Percentiles rank a stretch among this genome's conserved stretches.
Conservation (phyloP, 352 stramenopile genomes). For the Phytophthora tubulina region DNA sequence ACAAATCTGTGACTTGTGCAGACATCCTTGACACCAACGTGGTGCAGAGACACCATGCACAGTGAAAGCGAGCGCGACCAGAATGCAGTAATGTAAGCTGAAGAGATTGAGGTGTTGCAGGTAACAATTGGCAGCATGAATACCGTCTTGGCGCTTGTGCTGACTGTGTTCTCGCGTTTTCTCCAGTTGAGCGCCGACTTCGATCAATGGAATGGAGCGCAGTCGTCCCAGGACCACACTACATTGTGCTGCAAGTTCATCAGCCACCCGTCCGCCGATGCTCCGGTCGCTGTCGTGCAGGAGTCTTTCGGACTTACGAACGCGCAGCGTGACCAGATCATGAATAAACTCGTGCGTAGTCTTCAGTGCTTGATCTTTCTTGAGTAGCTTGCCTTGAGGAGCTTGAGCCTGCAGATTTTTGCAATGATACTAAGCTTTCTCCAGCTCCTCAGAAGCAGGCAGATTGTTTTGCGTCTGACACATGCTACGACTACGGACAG, state of each 20-base stretch:
- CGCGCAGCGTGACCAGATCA: constrained; percentile 31
- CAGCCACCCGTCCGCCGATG: constrained; percentile 54
- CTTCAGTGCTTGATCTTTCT: constrained; percentile 2
- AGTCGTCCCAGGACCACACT: constrained; percentile 30
- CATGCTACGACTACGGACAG: constrained; percentile 11
- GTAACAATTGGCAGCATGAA: background rate
- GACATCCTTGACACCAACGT: background rate
- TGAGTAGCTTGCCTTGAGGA: no score
- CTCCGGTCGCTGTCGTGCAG: constrained; percentile 50
- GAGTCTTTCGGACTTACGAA: constrained; percentile 50
- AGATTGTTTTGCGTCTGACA: constrained; percentile 27
- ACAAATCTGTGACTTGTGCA: constrained; percentile 34
- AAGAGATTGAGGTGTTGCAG: constrained; percentile 18
- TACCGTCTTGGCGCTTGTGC: no score
- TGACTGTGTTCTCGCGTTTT: background rate
- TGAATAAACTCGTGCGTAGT: constrained; percentile 55
- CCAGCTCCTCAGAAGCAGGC: background rate
- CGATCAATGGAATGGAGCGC: constrained; percentile 41
- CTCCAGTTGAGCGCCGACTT: constrained; percentile 53
- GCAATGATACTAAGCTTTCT: background rate
- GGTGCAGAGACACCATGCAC: constrained; percentile 2
- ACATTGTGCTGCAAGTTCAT: constrained; percentile 67
- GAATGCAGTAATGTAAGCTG: constrained; percentile 2
- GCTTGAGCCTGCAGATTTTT: background rate
- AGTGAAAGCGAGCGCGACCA: constrained; percentile 1